Conservation (phyloP, 2,329 filamentous ascomycete genomes). For the Bipolaris zeicola region DNA sequence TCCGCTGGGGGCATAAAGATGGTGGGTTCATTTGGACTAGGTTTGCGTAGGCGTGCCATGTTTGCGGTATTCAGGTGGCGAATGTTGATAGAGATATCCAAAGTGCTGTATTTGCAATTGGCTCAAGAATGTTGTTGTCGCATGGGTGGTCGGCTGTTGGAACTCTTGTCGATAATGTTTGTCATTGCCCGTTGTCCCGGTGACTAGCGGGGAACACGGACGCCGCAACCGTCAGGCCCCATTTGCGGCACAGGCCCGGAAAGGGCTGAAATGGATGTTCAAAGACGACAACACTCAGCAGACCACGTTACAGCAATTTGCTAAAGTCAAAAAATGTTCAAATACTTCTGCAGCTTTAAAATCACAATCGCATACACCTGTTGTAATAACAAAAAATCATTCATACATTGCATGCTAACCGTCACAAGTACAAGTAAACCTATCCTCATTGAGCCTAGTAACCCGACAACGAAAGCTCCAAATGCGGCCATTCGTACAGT, state of each 20-base stretch:
- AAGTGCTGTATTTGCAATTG: constrained; percentile 6
- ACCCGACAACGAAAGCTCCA: constrained; percentile 35
- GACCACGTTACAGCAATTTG: background rate
- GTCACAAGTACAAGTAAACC: constrained; percentile 46
- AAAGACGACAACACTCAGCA: background rate
- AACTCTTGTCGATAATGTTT: constrained; percentile 13
- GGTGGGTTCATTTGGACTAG: constrained; percentile 32
- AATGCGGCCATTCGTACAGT: constrained; percentile 24
- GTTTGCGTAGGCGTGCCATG: constrained; percentile 47
- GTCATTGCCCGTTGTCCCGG: constrained; percentile 17
- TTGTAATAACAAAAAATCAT: constrained; percentile 26
- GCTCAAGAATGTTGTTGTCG: constrained; percentile 9
- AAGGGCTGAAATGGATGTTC: background rate
- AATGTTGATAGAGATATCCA: constrained; percentile 5
- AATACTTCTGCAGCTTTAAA: background rate
- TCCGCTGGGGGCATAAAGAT: constrained; percentile 25
- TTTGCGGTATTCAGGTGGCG: constrained; percentile 4
- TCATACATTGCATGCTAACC: constrained; percentile 49
- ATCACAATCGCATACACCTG: background rate
- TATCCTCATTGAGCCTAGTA: constrained; percentile 36
- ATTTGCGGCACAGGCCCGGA: background rate
- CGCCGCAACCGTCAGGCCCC: constrained; percentile 1
- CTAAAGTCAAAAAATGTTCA: background rate
- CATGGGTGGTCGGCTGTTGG: constrained; percentile 11
- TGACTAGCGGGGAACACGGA: constrained; percentile 5